Evolutionary conservation across 345 rosid species (phyloP).

Genomic region (Populus davidiana): DNA sequence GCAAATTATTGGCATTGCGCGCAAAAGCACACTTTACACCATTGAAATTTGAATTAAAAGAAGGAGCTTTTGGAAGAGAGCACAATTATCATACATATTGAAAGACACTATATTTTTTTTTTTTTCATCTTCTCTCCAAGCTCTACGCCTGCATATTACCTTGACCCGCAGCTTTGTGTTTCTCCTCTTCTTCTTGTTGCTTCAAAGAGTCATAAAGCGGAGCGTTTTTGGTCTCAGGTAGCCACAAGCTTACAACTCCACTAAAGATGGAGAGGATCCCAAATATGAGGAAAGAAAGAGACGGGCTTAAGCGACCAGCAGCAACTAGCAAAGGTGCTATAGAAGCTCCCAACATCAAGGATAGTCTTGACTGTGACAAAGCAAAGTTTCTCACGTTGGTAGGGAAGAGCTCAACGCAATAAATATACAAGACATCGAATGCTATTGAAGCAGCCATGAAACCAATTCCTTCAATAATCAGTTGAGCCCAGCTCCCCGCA

Average conservation of each 20-base stretch:
- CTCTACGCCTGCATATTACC: conserved; percentile 7
- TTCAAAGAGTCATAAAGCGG: conserved; percentile 63
- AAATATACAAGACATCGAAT: conserved; percentile 54
- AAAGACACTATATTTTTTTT: no score
- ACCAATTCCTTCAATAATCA: conserved; percentile 48
- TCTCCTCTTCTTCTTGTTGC: conserved; percentile 50
- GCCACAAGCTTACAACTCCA: conserved; percentile 51
- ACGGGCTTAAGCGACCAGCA: conserved; percentile 48
- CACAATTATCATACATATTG: no score
- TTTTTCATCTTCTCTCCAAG: background rate
- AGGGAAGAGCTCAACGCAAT: conserved; percentile 66
- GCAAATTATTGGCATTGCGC: background rate
- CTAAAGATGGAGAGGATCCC: conserved; percentile 51
- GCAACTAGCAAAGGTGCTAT: conserved; percentile 62
- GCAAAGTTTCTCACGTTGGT: conserved; percentile 72
- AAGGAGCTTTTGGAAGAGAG: background rate
- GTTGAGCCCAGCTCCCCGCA: conserved; percentile 49
- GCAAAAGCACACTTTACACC: background rate
- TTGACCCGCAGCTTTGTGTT: conserved; percentile 1
- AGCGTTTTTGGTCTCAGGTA: conserved; percentile 58
- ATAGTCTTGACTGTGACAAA: conserved; percentile 50
- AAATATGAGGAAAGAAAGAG: conserved; percentile 53
- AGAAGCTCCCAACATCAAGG: conserved; percentile 75
- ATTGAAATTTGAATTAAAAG: background rate
- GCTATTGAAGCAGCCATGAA: conserved; percentile 70